A percentile compares a stretch with the other conserved stretches of the same genome.
Evolutionary conservation across 148 eudicot genomes (phyloP).

Genomic region (Rhododendron griersonianum): DNA sequence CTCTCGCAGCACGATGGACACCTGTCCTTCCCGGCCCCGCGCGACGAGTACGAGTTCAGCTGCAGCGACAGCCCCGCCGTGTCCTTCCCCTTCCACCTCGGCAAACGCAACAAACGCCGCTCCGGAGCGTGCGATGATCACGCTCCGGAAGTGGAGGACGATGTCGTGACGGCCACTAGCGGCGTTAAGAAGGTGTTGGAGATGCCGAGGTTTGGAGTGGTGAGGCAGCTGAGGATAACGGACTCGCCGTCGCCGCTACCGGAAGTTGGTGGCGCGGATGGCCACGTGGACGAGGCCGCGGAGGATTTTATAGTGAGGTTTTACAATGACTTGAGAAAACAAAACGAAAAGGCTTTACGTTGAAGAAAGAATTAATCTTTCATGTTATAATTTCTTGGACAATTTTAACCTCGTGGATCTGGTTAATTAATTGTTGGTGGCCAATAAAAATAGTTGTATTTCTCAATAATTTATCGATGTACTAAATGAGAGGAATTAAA

Average conservation of each 20-base stretch:
- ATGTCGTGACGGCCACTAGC: slow-evolving; percentile 11
- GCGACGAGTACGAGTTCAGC: slow-evolving; percentile 67
- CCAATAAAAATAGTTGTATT: neutral
- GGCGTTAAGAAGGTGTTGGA: slow-evolving; percentile 33
- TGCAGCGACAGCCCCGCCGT: slow-evolving; percentile 51
- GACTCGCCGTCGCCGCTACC: slow-evolving; percentile 53
- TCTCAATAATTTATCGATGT: neutral
- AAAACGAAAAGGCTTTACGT: slow-evolving; percentile 4
- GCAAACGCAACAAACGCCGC: slow-evolving; percentile 15
- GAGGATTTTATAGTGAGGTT: slow-evolving; percentile 52
- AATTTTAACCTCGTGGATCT: neutral
- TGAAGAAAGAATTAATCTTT: neutral
- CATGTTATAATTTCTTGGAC: neutral
- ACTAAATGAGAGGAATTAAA: too few relatives aligned
- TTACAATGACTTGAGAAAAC: slow-evolving; percentile 29
- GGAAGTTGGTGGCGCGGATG: slow-evolving; percentile 15
- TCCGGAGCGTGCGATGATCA: slow-evolving; percentile 2
- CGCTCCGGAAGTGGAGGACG: slow-evolving; percentile 8
- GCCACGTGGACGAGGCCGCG: slow-evolving; percentile 52
- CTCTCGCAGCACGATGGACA: slow-evolving; percentile 15
- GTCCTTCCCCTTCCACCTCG: slow-evolving; percentile 20
- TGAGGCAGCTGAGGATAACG: slow-evolving; percentile 50
- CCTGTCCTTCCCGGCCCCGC: neutral
- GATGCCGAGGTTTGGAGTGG: slow-evolving; percentile 42
- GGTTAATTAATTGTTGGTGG: neutral